These are phyloP conservation scores for Apiosordaria backusii DNA, from an alignment of 495 filamentous ascomycete species.

Conservation along the genomic window DNA sequence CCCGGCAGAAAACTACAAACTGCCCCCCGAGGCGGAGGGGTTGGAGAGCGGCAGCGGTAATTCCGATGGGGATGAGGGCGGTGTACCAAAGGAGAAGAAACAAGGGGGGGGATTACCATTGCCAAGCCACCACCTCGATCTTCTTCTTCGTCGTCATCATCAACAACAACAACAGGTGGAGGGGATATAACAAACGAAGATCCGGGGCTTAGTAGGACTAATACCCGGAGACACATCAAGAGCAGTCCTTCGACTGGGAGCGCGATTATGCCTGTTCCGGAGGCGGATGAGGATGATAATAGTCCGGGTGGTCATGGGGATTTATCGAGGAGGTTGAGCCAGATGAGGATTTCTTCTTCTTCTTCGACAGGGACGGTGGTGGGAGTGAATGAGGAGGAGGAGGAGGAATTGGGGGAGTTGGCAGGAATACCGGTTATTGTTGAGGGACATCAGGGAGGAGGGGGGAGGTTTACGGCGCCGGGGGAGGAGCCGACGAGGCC, in stretches of 20 bases:
- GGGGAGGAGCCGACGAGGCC: conserved; percentile 22
- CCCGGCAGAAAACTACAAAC: conserved; percentile 89
- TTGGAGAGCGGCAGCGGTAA: conserved; percentile 47
- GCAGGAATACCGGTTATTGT: conserved; percentile 45
- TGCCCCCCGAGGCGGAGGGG: conserved; percentile 90
- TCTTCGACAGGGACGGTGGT: not conserved
- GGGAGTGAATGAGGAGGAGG: conserved; percentile 7
- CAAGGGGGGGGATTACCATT: conserved; percentile 32
- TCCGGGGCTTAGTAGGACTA: conserved; percentile 48
- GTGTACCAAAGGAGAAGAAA: conserved; percentile 14
- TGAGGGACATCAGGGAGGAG: conserved; percentile 29
- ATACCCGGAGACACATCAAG: conserved; percentile 68
- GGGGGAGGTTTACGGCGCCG: conserved; percentile 9
- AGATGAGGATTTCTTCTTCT: conserved; percentile 33
- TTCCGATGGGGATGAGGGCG: conserved; percentile 20
- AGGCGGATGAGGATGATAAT: conserved; percentile 64
- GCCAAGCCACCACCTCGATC: conserved; percentile 43
- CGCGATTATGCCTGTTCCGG: conserved; percentile 64
- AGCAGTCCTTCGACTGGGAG: conserved; percentile 73
- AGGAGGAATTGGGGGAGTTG: conserved; percentile 38
- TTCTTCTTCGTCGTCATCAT: not conserved
- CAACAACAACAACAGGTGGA: too few relatives aligned
- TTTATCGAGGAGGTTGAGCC: conserved; percentile 36
- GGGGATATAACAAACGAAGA: conserved; percentile 38
- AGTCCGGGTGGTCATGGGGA: conserved; percentile 22